Conservation (phyloP, 805 yeast species). For the Wickerhamiella galacta region DNA sequence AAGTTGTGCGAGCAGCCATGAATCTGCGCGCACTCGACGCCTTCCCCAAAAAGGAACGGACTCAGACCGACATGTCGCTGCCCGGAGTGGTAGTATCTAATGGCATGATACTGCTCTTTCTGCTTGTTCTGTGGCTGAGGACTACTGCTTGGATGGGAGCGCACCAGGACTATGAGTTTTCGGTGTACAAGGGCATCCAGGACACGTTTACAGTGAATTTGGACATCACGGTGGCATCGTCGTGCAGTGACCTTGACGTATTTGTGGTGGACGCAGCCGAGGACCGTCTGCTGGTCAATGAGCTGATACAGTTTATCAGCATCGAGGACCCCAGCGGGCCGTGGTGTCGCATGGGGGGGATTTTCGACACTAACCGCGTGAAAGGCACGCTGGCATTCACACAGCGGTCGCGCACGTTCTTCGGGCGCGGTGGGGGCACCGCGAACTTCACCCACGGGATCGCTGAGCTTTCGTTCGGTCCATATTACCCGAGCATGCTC, state of each 20-base stretch:
- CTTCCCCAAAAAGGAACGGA: conserved; percentile 34
- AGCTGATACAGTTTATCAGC: conserved; percentile 49
- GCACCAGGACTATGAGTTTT: conserved; percentile 55
- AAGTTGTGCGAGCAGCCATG: no score
- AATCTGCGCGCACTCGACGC: conserved; percentile 49
- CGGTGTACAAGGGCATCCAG: conserved; percentile 46
- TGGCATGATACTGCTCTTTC: conserved; percentile 18
- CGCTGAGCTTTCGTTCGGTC: conserved; percentile 80
- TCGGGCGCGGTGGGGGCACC: conserved; percentile 1
- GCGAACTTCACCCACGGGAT: conserved; percentile 74
- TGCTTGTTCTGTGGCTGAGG: conserved; percentile 68
- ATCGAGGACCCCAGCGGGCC: not conserved
- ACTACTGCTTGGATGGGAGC: conserved; percentile 79
- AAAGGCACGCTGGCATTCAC: conserved; percentile 74
- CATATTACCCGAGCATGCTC: conserved; percentile 65
- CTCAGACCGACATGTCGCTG: no score
- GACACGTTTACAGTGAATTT: conserved; percentile 52
- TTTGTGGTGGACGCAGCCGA: conserved; percentile 62
- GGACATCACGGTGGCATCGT: conserved; percentile 69
- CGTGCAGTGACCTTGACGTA: conserved; percentile 61
- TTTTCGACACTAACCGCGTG: conserved; percentile 71
- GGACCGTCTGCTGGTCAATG: conserved; percentile 65
- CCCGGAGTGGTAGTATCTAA: not conserved
- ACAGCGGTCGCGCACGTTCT: conserved; percentile 22
- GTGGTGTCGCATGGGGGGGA: conserved; percentile 77